Base-by-base conservation (phyloP, 140 eudicot genomes). In the Ambrosia hybrid region DNA sequence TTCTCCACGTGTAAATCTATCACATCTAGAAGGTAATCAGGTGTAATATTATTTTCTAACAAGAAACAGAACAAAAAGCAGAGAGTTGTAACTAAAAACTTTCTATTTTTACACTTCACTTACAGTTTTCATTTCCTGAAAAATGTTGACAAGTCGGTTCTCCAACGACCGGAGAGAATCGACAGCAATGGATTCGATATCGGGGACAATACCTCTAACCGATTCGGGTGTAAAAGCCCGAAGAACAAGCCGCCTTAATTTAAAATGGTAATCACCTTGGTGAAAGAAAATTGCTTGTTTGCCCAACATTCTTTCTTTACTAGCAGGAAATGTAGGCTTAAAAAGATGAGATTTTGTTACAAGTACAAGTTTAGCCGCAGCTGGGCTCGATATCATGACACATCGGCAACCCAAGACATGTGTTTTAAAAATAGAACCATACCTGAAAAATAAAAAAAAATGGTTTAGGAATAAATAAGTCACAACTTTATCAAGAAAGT, bases 321-420 rank as follows among this genome's bases (percentile, higher is more conserved):
- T 93, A 12, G 97, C 99, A 0, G 99, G 99, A 79, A 87, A 93
- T 77, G 99, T 90, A 59, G 99, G 99, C 80, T 93, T 93, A 39
- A 93, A 93, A 15, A 93, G 82, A 73, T 90, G 82, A 5, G 99
- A 73, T 45, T 81, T 87, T 2, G 96, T 87, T 0, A 86, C 89
- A 0, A 93, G 89, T 17, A 93, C 96, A 34, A 87, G 86, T 38
- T 86, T 90, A 3, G 97, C 97, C 4, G 91, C 91, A 8, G 84
- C 99, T 0, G 99, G 96, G 74, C 97, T 87, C 2, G 99, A 87
- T 15, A 93, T 83, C 96, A 93, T 90, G 59, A 93, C 99, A 71
- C 99, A 93, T 15, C 85, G 86, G 55, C 97, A 93, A 6, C 99
- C 97, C 84, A 93, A 73, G 51, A 93, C 85, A 83, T 90, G 97